Percentiles rank a stretch among this genome's conserved stretches.
Conservation (phyloP, 768 basidiomycete genomes). For the Albatrellus ellisii region DNA sequence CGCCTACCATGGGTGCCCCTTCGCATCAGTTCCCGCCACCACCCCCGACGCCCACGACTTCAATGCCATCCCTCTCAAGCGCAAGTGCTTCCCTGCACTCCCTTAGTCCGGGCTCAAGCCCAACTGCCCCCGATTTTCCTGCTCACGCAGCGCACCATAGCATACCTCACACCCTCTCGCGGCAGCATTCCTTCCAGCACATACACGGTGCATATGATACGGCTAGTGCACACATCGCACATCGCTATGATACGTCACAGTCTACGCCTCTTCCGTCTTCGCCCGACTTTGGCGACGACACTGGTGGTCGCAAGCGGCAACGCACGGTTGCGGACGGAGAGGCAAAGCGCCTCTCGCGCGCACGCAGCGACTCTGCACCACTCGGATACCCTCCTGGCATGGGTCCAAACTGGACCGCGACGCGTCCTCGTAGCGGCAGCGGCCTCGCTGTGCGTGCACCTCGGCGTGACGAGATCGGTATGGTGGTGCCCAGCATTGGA, state of each 20-base stretch:
- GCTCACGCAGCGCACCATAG: slow-evolving; percentile 16
- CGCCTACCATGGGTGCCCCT: slow-evolving; percentile 33
- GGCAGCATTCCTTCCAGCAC: slow-evolving; percentile 51
- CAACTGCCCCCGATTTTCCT: slow-evolving; percentile 36
- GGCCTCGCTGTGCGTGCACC: slow-evolving; percentile 18
- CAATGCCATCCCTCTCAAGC: slow-evolving; percentile 26
- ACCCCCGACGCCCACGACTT: no score
- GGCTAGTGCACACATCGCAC: slow-evolving; percentile 6
- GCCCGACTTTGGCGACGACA: slow-evolving; percentile 21
- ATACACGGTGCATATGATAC: slow-evolving; percentile 21
- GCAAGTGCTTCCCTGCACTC: slow-evolving; percentile 32
- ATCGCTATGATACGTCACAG: slow-evolving; percentile 19
- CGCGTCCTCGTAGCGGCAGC: slow-evolving; percentile 25
- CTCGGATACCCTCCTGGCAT: slow-evolving; percentile 33
- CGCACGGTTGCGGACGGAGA: slow-evolving; percentile 24
- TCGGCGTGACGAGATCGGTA: slow-evolving; percentile 7
- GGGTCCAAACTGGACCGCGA: slow-evolving; percentile 21
- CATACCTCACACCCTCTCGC: slow-evolving; percentile 32
- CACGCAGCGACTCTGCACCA: slow-evolving; percentile 57
- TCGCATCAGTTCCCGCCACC: slow-evolving; percentile 9
- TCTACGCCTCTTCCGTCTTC: slow-evolving; percentile 21
- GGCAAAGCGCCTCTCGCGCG: slow-evolving; percentile 35
- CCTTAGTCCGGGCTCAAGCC: slow-evolving; percentile 37
- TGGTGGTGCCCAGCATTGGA: slow-evolving; percentile 11
- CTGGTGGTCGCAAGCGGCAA: slow-evolving; percentile 33